Evolutionary conservation across 805 yeast species (phyloP), one percentile per base, ranked within the genome.

Genomic region (Ogataea philodendri): DNA sequence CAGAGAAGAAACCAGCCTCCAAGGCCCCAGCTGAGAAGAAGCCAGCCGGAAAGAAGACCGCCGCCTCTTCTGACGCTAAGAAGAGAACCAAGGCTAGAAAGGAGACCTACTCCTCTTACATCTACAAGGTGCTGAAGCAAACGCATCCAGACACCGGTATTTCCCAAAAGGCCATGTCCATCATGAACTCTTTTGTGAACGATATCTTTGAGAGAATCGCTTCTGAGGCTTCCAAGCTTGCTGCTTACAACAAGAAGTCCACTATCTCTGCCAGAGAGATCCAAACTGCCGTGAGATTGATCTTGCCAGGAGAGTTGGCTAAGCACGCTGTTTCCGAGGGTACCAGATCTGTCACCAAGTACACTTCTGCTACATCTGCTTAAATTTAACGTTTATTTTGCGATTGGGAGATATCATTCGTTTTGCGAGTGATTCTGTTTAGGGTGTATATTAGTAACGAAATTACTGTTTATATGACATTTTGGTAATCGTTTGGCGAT

Each of bases 61-160:
- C 95, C 48, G 69, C 94, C 51, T 72, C 86, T 48, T 62, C 84
- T 52, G 89, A 79, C 60, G 68, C 81, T 65, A 88, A 87, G 80
- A 89, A 84, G 84, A 87, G 95, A 77, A 64, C 86, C 55, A 89
- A 88, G 83, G 71, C 89, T 58, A 87, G 97, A 81, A 88, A 87
- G 84, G 97, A 90, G 75, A 87, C 97, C 50, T 90, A 88, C 77
- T 87, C 96, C 49, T 88, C 97, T 46, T 90, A 90, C 74, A 90
- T 90, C 66, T 90, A 89, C 93, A 90, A 90, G 73, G 97, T 89
- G 55, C 82, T 90, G 67, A 89, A 89, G 73, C 97, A 90, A 78
- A 89, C 97, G 48, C 97, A 90, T 72, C 97, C 97, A 69, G 97
- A 90, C 69, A 90, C 97, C 48, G 97, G 97, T 86, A 90, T 90